Evolutionary conservation across 352 stramenopile species (phyloP), one percentile per base, ranked within the genome.

Genomic region (Thalassiosira livingstoniorum): DNA sequence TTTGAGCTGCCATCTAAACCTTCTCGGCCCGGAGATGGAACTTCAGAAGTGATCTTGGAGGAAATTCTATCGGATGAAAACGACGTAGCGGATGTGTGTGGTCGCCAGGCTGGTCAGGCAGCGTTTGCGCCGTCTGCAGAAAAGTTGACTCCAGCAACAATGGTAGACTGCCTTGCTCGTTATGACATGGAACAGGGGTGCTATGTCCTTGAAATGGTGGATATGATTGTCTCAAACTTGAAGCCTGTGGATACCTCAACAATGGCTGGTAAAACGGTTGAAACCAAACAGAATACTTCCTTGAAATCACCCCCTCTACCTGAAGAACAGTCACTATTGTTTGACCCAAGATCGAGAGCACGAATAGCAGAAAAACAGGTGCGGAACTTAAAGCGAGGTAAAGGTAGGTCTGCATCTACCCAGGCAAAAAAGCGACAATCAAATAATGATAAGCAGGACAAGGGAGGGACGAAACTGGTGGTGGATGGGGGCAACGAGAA

Each of bases 201-300:
- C 27, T 74, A 83, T 42, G 58, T 78, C 37, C 63, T 83, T 42
- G 76, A 83, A 35, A 67, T 78, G 47, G 76, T 83, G 1, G 67
- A 75, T 34, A 57, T 67, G 25, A 53, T 25, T 25, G 58, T 81
- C 2, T 55, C 63, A 4, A 47, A 66, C 27, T 47, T 79, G n/a
- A 45, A 31, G 25, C 4, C 39, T 42, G 21, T 42, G 23, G 29
- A 53, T 42, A 5, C 32, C 3, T 15, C 0, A 15, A 23, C 0
- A 70, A 31, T 60, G 1, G 23, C 35, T 58, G 47, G 47, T 58
- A n/a, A 23, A 58, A 27, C 11, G 27, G 27, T 29, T 18, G 18
- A 51, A 10, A 51, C 10, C 18, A 18, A 51, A 51, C 42, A 51
- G 10, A 51, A 51, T 18, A 18, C 10, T 51, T 47, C 29, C 18